A percentile compares a stretch with the other conserved stretches of the same genome.
These are phyloP conservation scores for Saccharomycopsis amapae DNA, from an alignment of 805 yeast genomes.

Conservation along the genomic window DNA sequence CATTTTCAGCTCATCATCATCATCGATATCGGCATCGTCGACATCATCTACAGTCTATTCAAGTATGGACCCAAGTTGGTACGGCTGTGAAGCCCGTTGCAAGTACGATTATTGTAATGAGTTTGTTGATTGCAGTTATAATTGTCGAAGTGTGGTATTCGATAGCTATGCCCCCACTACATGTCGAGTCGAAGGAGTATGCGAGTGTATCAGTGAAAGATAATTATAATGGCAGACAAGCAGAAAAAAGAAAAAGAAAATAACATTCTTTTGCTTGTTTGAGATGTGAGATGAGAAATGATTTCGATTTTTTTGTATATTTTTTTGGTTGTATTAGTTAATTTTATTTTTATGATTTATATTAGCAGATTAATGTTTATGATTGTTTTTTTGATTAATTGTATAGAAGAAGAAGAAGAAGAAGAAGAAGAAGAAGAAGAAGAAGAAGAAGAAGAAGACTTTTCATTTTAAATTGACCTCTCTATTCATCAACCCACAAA, in stretches of 20 bases:
- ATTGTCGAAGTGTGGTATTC: conserved; percentile 14
- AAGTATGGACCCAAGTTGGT: conserved; percentile 13
- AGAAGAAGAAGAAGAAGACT: too few species aligned
- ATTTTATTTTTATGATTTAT: too few species aligned
- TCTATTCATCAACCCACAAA: conserved; percentile 13
- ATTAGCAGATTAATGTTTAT: too few species aligned
- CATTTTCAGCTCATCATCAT: background rate
- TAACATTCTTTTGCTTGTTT: too few species aligned
- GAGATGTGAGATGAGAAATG: too few species aligned
- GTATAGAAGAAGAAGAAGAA: too few species aligned
- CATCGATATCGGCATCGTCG: background rate
- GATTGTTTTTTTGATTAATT: too few species aligned
- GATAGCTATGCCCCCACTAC: conserved; percentile 13
- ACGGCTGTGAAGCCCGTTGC: conserved; percentile 19
- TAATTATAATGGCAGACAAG: too few species aligned
- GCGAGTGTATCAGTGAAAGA: conserved; percentile 17
- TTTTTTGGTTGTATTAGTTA: too few species aligned
- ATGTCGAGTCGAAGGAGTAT: conserved; percentile 11
- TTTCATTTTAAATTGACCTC: background rate
- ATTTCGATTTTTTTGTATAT: too few species aligned
- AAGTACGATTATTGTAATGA: conserved; percentile 13
- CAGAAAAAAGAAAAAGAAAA: background rate
- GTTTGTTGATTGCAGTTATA: conserved; percentile 19
- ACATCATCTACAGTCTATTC: background rate
- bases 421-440: too few species aligned